A percentile compares a stretch with the other conserved stretches of the same genome.
Conservation (phyloP, 2,329 filamentous ascomycete species). For the Fusarium liriodendri region DNA sequence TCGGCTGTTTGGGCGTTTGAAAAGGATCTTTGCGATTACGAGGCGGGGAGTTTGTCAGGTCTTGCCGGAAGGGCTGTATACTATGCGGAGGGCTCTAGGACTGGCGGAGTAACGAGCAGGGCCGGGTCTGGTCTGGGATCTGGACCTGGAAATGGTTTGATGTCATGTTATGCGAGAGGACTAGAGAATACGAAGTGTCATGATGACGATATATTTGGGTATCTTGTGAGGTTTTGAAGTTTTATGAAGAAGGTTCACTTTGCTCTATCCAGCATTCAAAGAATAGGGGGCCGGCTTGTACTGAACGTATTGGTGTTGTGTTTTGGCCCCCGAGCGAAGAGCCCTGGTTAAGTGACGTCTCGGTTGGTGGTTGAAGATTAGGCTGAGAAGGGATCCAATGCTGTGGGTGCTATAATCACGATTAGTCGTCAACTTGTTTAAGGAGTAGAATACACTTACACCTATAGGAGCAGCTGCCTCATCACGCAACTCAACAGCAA, state of each 20-base stretch:
- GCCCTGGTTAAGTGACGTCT: constrained; percentile 43
- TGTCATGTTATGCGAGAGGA: constrained; percentile 36
- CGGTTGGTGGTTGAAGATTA: constrained; percentile 54
- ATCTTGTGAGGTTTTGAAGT: constrained; percentile 5
- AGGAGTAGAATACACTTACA: constrained; percentile 51
- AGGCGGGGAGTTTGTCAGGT: constrained; percentile 30
- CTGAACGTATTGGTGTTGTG: constrained; percentile 63
- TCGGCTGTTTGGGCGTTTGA: constrained; percentile 33
- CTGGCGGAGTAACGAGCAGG: constrained; percentile 39
- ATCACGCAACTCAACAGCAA: constrained; percentile 79
- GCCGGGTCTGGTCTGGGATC: constrained; percentile 35
- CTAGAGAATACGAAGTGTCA: constrained; percentile 40
- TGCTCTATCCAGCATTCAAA: constrained; percentile 74
- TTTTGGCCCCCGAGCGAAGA: constrained; percentile 50
- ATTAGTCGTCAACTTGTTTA: not conserved
- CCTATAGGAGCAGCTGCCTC: constrained; percentile 68
- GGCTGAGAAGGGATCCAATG: constrained; percentile 69
- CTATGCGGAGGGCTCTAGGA: constrained; percentile 28
- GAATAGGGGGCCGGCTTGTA: constrained; percentile 69
- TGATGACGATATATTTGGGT: constrained; percentile 37
- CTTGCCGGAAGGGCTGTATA: constrained; percentile 36
- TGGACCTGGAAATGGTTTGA: constrained; percentile 26
- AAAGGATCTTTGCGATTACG: constrained; percentile 25
- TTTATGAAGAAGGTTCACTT: constrained; percentile 5
- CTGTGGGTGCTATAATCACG: constrained; percentile 64